phyloP scores from a whole-genome alignment of 345 rosid species.

The Arabidopsis suecica region DNA sequence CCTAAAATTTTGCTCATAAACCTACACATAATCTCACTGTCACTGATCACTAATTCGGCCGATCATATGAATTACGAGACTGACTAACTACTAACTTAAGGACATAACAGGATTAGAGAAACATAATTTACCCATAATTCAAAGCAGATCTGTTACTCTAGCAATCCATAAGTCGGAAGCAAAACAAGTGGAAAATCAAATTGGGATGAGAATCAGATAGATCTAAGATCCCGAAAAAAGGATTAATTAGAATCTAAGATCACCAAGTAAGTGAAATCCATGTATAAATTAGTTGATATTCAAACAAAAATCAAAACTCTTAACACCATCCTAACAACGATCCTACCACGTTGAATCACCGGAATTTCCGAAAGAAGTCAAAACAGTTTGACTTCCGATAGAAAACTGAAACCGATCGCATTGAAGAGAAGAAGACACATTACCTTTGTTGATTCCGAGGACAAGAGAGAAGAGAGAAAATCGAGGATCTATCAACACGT shows the following conservation, averaged over 20 bases:
- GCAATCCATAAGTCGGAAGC: too few relatives aligned
- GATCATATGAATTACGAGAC: conserved; percentile 8
- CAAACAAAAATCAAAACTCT: not conserved
- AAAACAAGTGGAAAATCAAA: too few relatives aligned
- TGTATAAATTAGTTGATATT: not conserved
- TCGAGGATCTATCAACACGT: conserved; percentile 32
- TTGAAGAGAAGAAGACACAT: not conserved
- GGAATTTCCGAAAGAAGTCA: too few relatives aligned
- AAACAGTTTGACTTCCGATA: conserved; percentile 30
- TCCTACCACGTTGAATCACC: too few relatives aligned
- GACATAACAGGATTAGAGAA: too few relatives aligned
- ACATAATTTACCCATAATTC: too few relatives aligned
- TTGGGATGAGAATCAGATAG: too few relatives aligned
- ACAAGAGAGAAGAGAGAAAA: not conserved
- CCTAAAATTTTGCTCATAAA: not conserved
- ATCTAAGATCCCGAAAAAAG: too few relatives aligned
- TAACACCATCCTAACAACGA: too few relatives aligned
- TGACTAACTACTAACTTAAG: not conserved
- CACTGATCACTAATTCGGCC: not conserved
- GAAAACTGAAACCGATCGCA: not conserved
- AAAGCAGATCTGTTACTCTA: too few relatives aligned
- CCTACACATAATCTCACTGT: not conserved
- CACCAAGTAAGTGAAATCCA: too few relatives aligned
- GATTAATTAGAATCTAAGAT: too few relatives aligned
- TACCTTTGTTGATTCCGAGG: conserved; percentile 17